A percentile compares a stretch with the other conserved stretches of the same genome.
phyloP scores from a whole-genome alignment of 495 filamentous ascomycete species.

The Penicillium crystallinum region DNA sequence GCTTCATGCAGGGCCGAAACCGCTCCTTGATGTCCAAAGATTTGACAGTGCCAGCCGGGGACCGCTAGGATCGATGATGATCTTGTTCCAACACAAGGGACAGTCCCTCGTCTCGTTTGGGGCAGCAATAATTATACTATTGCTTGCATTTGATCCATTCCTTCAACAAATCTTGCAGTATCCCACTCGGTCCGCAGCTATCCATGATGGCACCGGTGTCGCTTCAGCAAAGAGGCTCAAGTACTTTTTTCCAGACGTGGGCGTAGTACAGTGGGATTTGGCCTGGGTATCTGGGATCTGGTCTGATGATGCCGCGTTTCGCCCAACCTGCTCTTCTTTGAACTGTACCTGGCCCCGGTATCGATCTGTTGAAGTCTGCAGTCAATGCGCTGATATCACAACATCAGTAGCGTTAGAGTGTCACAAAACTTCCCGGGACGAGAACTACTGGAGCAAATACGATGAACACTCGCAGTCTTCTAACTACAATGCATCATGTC shows the following conservation, averaged over 20 bases:
- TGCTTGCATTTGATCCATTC: conserved; percentile 29
- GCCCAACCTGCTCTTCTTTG: conserved; percentile 3
- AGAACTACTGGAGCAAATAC: neutral
- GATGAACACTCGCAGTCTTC: neutral
- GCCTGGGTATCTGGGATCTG: neutral
- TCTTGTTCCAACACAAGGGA: conserved; percentile 20
- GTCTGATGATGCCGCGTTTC: neutral
- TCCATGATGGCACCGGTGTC: neutral
- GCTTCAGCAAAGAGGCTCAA: neutral
- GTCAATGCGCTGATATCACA: conserved; percentile 5
- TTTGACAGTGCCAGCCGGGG: conserved; percentile 39
- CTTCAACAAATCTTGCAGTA: conserved; percentile 29
- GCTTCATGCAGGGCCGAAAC: conserved; percentile 15
- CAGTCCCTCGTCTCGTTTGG: conserved; percentile 20
- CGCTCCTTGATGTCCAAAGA: conserved; percentile 21
- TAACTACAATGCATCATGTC: neutral
- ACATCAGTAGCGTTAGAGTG: neutral
- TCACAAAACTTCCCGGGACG: neutral
- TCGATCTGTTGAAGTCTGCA: conserved; percentile 2
- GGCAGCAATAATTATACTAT: conserved; percentile 20
- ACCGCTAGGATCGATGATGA: conserved; percentile 28
- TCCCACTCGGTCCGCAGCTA: neutral
- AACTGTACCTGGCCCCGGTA: conserved; percentile 6
- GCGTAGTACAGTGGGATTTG: neutral
- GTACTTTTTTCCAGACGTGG: neutral